phyloP scores from a whole-genome alignment of 768 basidiomycete genomes.

The Calocera cornea region DNA sequence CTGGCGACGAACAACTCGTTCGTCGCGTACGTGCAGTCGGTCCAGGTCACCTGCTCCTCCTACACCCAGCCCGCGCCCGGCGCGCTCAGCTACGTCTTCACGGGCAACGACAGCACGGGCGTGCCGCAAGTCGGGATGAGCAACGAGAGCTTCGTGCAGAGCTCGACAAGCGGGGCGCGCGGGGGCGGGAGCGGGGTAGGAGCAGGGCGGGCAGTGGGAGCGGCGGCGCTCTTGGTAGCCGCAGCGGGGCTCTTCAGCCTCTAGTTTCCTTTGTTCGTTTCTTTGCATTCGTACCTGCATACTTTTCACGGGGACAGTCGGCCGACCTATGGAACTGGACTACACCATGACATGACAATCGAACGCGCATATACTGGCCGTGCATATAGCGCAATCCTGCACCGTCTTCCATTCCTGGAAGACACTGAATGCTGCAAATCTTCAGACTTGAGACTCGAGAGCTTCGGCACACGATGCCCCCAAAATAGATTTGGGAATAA shows the following conservation, averaged over 20 bases:
- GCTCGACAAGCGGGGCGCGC: neutral
- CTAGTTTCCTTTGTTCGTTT: too few relatives aligned
- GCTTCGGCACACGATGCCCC: too few relatives aligned
- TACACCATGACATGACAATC: too few relatives aligned
- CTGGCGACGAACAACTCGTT: constrained; percentile 37
- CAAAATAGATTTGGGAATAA: too few relatives aligned
- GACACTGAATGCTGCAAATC: too few relatives aligned
- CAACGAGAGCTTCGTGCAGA: neutral
- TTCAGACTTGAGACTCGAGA: too few relatives aligned
- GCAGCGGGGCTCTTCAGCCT: neutral
- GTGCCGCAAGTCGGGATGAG: constrained; percentile 1
- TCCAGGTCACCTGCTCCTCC: constrained; percentile 14
- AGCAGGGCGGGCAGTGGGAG: neutral
- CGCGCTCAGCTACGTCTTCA: neutral
- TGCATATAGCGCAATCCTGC: too few relatives aligned
- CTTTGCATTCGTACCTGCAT: too few relatives aligned
- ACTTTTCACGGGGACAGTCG: too few relatives aligned
- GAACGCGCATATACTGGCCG: too few relatives aligned
- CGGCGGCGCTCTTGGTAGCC: neutral
- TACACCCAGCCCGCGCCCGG: neutral
- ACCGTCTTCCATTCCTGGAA: too few relatives aligned
- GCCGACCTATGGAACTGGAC: too few relatives aligned
- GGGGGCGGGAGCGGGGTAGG: neutral
- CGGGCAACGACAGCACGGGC: neutral
- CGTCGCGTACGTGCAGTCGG: constrained; percentile 17